These are phyloP conservation scores for Stevia rebaudiana DNA, from an alignment of 140 eudicot genomes.

Conservation along the genomic window DNA sequence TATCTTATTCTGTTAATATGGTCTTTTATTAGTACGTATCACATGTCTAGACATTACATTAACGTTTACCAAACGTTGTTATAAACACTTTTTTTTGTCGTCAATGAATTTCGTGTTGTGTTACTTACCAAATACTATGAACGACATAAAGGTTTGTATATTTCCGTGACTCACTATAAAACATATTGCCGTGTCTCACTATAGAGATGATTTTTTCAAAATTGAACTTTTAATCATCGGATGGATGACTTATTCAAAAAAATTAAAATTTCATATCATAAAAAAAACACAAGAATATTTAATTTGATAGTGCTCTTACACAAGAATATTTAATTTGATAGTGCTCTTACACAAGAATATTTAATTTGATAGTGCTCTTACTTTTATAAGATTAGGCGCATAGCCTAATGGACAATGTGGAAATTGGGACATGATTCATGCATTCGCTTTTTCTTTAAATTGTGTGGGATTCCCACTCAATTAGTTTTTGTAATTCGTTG, in stretches of 20 bases:
- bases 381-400: slow-evolving; percentile 20
- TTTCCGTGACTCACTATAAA: no score
- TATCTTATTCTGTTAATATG: not conserved
- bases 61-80: not conserved
- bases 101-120: not conserved
- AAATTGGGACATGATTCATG: slow-evolving; percentile 22
- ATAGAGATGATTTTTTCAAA: no score
- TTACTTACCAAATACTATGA: not conserved
- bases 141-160: no score
- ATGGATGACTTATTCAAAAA: no score
- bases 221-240: no score
- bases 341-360: no score
- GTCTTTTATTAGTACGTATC: not conserved
- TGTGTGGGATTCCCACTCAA: slow-evolving; percentile 25
- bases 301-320: no score
- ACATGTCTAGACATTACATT: not conserved
- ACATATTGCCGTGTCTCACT: no score
- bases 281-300: not conserved
- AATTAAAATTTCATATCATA: not conserved
- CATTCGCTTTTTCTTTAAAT: slow-evolving; percentile 13
- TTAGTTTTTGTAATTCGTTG: not conserved
- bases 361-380: slow-evolving; percentile 21
- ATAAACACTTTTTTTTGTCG: no score
- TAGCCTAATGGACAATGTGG: slow-evolving; percentile 25
- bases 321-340: no score